Percentiles rank a stretch among this genome's conserved stretches.
Conservation (phyloP, 495 filamentous ascomycete genomes). For the Ascodesmis nigricans region DNA sequence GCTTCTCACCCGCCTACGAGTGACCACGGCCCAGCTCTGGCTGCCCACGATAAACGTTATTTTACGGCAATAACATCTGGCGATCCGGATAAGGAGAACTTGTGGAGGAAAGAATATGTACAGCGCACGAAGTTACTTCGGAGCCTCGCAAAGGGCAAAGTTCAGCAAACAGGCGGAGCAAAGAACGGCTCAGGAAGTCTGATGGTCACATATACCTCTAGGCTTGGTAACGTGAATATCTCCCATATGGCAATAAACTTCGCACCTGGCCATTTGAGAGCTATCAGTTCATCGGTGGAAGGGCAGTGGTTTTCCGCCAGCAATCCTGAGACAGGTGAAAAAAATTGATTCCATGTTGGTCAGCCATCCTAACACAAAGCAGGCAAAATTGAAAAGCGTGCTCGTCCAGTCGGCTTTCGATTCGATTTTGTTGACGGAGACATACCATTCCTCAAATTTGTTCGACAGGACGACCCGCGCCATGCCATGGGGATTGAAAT, state of each 20-base stretch:
- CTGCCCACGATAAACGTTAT: constrained; percentile 18
- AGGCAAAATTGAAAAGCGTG: constrained; percentile 3
- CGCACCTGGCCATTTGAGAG: constrained; percentile 10
- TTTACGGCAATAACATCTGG: constrained; percentile 13
- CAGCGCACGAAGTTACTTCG: constrained; percentile 19
- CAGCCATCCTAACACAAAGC: background rate
- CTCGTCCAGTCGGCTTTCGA: background rate
- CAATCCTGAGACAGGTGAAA: constrained; percentile 19
- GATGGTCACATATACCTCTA: constrained; percentile 16
- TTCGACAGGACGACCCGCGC: constrained; percentile 4
- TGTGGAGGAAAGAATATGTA: constrained; percentile 21
- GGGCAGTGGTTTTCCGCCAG: constrained; percentile 12
- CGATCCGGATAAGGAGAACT: constrained; percentile 7
- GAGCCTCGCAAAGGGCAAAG: constrained; percentile 11
- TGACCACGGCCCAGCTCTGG: constrained; percentile 7
- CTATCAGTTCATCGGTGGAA: constrained; percentile 16
- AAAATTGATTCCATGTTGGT: background rate
- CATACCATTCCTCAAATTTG: background rate
- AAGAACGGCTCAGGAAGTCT: constrained; percentile 8
- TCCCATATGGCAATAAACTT: constrained; percentile 19
- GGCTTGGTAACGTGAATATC: constrained; percentile 13
- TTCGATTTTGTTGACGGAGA: no score
- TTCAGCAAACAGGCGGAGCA: constrained; percentile 1
- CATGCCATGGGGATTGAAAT: constrained; percentile 18
- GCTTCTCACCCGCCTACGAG: constrained; percentile 2